Conservation (phyloP, 768 basidiomycete genomes). For the Psilocybe tampanensis region DNA sequence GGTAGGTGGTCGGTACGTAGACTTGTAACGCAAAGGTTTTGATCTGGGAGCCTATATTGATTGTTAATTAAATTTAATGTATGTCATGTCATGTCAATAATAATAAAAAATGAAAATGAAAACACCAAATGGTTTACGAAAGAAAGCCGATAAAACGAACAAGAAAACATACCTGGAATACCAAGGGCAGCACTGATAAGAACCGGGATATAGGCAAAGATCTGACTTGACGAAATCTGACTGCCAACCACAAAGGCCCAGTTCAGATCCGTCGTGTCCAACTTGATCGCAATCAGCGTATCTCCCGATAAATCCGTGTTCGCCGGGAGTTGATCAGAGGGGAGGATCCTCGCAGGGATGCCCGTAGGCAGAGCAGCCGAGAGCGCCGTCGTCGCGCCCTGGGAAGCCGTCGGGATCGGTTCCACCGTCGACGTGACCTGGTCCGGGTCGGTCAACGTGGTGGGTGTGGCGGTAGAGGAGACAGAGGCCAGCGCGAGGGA, state of each 20-base stretch:
- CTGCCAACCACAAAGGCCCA: slow-evolving; percentile 72
- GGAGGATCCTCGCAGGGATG: slow-evolving; percentile 64
- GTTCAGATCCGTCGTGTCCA: slow-evolving; percentile 50
- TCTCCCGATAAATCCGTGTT: slow-evolving; percentile 35
- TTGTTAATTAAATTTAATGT: too few species aligned
- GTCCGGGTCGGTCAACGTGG: slow-evolving; percentile 47
- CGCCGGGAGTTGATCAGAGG: slow-evolving; percentile 31
- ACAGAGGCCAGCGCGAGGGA: slow-evolving; percentile 41
- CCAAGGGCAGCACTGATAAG: slow-evolving; percentile 36
- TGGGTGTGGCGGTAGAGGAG: slow-evolving; percentile 25
- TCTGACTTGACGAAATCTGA: slow-evolving; percentile 64
- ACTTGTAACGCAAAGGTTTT: slow-evolving; percentile 64
- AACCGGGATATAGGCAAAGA: slow-evolving; percentile 72
- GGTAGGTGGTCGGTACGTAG: slow-evolving; percentile 63
- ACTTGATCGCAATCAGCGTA: slow-evolving; percentile 65
- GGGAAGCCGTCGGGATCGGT: slow-evolving; percentile 13
- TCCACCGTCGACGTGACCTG: slow-evolving; percentile 37
- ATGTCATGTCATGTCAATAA: neutral
- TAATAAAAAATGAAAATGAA: neutral
- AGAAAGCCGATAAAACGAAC: slow-evolving; percentile 1
- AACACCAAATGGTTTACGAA: neutral
- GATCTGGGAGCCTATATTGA: slow-evolving; percentile 32
- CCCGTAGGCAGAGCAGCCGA: slow-evolving; percentile 52
- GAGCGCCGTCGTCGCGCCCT: slow-evolving; percentile 26
- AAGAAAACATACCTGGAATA: slow-evolving; percentile 34